Base-by-base conservation (phyloP, 306 rosid genomes). In the Vigna trinervia region DNA sequence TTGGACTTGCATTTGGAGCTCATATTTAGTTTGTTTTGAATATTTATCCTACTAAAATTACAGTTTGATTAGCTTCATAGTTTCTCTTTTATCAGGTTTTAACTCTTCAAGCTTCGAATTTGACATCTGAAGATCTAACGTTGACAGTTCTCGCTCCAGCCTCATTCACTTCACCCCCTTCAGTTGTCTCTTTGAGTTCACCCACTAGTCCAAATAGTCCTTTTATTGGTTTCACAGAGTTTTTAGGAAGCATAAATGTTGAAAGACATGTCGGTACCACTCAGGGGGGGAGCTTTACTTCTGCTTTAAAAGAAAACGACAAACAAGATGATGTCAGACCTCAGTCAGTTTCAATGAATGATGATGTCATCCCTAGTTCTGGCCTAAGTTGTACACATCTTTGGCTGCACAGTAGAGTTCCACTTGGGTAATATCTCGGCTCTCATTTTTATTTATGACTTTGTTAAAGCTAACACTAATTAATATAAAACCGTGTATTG, bases 351-450 rank as follows among this genome's bases (percentile, higher is more conserved):
- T 88, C 97, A 68, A 62, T 78, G 39, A 83, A 56, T 23, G 91
- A 88, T 85, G 86, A 88, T 85, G 86, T 84, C 77, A 78, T 92
- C 81, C 92, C 94, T 14, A 84, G 90, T 88, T 84, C 90, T 71
- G 91, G 88, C 73, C 69, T 87, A 77, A 88, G 97, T 82, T 95
- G 97, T 79, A 84, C 99, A 12, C 97, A 95, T 86, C 83, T 92
- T 80, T 95, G 99, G 97, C 88, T 95, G 76, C 99, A 92, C 77
- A 95, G 99, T 81, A 88, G 96, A 92, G 94, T 95, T 86, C 99
- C 99, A 48, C 88, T 95, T 19, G 97, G 99, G 99, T 95, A 91
- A 83, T 81, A 56, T 64, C 53, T 69, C 71, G 11, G 22, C 34
- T 9, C 56, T 59, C 75, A 5, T 59, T 57, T 68, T 65, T 69